phyloP scores from a whole-genome alignment of 2,329 filamentous ascomycete genomes.

The Aphanocladium album region DNA sequence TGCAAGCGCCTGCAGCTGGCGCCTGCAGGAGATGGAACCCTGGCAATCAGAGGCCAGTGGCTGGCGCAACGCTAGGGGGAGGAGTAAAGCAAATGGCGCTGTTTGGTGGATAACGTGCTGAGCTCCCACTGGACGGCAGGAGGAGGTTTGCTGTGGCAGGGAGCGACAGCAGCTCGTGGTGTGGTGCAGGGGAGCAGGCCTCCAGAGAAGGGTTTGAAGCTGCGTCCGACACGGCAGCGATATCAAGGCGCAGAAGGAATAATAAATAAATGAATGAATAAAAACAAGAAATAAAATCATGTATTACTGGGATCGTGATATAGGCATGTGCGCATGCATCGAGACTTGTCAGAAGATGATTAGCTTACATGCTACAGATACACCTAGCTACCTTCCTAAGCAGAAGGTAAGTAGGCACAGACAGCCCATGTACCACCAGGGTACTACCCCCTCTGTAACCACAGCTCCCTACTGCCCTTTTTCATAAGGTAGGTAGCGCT shows the following conservation, averaged over 20 bases:
- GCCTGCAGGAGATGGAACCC: neutral
- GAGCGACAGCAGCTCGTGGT: neutral
- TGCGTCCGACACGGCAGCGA: no score
- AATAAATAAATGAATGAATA: neutral
- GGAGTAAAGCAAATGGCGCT: neutral
- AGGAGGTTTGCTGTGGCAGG: neutral
- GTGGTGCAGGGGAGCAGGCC: neutral
- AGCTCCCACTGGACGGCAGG: neutral
- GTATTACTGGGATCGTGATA: neutral
- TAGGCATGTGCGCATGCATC: neutral
- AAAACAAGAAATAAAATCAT: no score
- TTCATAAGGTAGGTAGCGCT: no score
- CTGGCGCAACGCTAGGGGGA: neutral
- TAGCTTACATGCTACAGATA: neutral
- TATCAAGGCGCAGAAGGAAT: neutral
- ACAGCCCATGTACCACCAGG: neutral
- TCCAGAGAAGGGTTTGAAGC: neutral
- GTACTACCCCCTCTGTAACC: neutral
- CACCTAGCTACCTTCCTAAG: no score
- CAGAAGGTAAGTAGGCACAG: neutral
- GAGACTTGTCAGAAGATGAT: neutral
- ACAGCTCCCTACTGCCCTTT: no score
- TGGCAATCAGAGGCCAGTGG: no score
- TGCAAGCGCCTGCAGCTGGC: slow-evolving; percentile 3
- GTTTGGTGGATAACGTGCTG: neutral